Conservation (phyloP, 2,329 filamentous ascomycete species). For the Penicillium sp. region DNA sequence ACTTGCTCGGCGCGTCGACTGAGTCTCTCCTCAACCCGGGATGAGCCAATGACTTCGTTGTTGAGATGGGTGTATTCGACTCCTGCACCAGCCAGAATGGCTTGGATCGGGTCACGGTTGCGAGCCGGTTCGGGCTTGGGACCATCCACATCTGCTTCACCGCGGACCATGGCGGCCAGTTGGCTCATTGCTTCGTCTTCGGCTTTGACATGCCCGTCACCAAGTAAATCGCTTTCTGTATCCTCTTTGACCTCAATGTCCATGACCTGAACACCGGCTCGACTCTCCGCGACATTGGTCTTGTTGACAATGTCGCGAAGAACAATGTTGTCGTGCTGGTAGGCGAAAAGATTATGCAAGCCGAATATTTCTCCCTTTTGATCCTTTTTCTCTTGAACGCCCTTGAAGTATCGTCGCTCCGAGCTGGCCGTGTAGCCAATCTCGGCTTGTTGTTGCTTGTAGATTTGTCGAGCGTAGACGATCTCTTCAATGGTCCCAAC, state of each 20-base stretch:
- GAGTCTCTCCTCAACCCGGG: conserved; percentile 81
- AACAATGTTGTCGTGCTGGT: conserved; percentile 70
- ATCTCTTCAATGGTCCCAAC: conserved; percentile 95
- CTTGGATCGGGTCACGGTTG: conserved; percentile 70
- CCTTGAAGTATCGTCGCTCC: conserved; percentile 91
- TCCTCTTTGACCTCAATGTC: conserved; percentile 65
- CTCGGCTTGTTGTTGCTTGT: conserved; percentile 98
- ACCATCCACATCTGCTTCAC: conserved; percentile 26
- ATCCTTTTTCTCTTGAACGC: conserved; percentile 74
- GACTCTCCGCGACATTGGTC: conserved; percentile 91
- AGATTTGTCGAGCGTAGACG: conserved; percentile 93
- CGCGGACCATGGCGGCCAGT: conserved; percentile 58
- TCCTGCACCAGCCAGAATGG: conserved; percentile 79
- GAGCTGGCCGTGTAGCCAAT: conserved; percentile 91
- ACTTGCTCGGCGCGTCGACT: conserved; percentile 63
- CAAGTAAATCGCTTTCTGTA: conserved; percentile 49
- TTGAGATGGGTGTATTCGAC: conserved; percentile 97
- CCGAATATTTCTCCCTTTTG: conserved; percentile 95
- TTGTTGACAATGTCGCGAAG: conserved; percentile 97
- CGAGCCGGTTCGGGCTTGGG: conserved; percentile 24
- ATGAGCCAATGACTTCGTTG: conserved; percentile 85
- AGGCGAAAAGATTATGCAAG: conserved; percentile 77
- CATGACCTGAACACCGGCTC: conserved; percentile 73
- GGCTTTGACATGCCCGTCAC: conserved; percentile 38
- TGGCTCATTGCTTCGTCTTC: conserved; percentile 67